Percentiles rank a stretch among this genome's conserved stretches.
phyloP scores from a whole-genome alignment of 257 asterid genomes.

The Primulina huaijiensis region DNA sequence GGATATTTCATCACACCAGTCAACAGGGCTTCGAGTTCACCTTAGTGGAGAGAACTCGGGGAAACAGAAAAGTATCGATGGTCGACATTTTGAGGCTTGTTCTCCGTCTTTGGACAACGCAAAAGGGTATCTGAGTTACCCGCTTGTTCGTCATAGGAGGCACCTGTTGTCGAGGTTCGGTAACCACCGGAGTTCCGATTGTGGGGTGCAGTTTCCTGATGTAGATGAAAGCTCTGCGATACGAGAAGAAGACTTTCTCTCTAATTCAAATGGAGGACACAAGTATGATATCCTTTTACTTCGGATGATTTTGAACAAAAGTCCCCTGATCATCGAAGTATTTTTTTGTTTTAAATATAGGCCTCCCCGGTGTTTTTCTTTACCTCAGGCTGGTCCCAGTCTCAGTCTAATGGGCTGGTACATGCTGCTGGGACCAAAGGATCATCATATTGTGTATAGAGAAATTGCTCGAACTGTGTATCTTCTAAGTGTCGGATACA shows the following conservation, averaged over 20 bases:
- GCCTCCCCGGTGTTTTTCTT: neutral
- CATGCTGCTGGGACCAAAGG: neutral
- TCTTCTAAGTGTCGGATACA: neutral
- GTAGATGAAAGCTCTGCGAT: neutral
- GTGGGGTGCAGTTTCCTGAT: neutral
- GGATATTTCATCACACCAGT: neutral
- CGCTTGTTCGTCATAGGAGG: neutral
- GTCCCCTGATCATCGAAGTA: neutral
- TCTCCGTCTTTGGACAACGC: neutral
- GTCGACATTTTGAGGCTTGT: neutral
- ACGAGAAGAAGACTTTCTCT: neutral
- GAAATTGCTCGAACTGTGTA: neutral
- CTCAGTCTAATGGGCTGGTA: neutral
- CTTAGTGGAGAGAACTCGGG: neutral
- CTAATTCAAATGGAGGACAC: neutral
- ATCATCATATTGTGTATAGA: neutral
- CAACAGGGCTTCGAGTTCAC: neutral
- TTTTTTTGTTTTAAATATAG: neutral
- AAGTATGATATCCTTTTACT: neutral
- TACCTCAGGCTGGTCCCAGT: neutral
- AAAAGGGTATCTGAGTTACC: neutral
- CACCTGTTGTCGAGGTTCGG: neutral
- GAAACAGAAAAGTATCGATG: neutral
- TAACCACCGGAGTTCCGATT: neutral
- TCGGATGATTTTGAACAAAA: neutral